Evolutionary conservation across 306 rosid genomes (phyloP).

Genomic region (Prunus mira): DNA sequence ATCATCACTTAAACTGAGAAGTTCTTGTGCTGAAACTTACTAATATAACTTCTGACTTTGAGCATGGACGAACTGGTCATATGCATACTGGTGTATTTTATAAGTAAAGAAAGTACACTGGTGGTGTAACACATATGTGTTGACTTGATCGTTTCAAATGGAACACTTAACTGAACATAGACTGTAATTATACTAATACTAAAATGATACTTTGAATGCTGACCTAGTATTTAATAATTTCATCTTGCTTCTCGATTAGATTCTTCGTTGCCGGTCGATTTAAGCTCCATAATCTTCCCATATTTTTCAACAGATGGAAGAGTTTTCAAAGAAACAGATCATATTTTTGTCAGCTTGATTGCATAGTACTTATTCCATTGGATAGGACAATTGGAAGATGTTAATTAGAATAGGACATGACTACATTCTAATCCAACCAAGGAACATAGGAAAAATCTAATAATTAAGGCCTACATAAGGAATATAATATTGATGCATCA

Average conservation of each 20-base stretch:
- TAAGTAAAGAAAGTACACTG: neutral
- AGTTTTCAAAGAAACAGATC: neutral
- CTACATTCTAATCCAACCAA: neutral
- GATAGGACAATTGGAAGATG: neutral
- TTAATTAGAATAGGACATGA: neutral
- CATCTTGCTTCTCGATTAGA: neutral
- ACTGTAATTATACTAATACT: no score
- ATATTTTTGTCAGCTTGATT: neutral
- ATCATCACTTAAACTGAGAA: neutral
- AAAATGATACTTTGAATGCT: neutral
- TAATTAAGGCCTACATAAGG: neutral
- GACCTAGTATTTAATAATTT: neutral
- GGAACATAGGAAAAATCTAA: neutral
- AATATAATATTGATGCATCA: neutral
- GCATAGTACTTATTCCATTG: neutral
- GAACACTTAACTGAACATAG: neutral
- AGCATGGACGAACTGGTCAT: neutral
- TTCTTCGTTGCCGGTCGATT: neutral
- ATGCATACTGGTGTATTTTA: no score
- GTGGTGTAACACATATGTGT: neutral
- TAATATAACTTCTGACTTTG: neutral
- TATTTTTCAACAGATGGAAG: neutral
- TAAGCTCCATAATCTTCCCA: neutral
- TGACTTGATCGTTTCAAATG: neutral
- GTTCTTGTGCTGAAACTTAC: neutral